These are phyloP conservation scores for Fusarium cyanostomum DNA, from an alignment of 2,329 filamentous ascomycete genomes.

Conservation along the genomic window DNA sequence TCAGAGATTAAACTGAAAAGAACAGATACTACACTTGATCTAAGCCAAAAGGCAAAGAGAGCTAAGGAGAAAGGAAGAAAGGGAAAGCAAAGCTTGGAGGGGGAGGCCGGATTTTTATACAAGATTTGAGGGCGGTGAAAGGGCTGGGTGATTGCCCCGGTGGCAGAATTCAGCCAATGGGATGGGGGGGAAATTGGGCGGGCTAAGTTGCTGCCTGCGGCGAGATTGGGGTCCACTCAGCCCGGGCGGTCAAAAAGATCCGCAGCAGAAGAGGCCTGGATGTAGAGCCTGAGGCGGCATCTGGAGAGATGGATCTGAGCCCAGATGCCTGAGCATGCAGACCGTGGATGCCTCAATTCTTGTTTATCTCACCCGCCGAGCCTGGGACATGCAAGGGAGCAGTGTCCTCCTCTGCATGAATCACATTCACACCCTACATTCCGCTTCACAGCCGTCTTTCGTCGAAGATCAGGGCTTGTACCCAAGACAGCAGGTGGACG, in stretches of 20 bases:
- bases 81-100: too few relatives aligned
- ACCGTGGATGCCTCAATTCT: not conserved
- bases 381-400: too few relatives aligned
- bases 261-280: not conserved
- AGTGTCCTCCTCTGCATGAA: too few relatives aligned
- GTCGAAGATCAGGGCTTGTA: not conserved
- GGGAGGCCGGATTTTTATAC: too few relatives aligned
- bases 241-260: not conserved
- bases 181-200: not conserved
- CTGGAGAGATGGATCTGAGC: too few relatives aligned
- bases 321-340: not conserved
- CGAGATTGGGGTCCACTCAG: conserved; percentile 3
- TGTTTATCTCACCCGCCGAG: too few relatives aligned
- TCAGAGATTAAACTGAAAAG: too few relatives aligned
- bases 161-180: conserved; percentile 29
- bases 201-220: conserved; percentile 25
- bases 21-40: too few relatives aligned
- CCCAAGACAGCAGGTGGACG: too few relatives aligned
- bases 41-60: too few relatives aligned
- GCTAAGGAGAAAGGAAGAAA: not conserved
- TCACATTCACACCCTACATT: not conserved
- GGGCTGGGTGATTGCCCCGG: not conserved
- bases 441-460: not conserved
- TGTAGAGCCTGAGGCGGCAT: conserved; percentile 8
- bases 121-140: conserved; percentile 1